Evolutionary conservation across 2,329 filamentous ascomycete genomes (phyloP).

Genomic region (Trichothecium sympodiale): DNA sequence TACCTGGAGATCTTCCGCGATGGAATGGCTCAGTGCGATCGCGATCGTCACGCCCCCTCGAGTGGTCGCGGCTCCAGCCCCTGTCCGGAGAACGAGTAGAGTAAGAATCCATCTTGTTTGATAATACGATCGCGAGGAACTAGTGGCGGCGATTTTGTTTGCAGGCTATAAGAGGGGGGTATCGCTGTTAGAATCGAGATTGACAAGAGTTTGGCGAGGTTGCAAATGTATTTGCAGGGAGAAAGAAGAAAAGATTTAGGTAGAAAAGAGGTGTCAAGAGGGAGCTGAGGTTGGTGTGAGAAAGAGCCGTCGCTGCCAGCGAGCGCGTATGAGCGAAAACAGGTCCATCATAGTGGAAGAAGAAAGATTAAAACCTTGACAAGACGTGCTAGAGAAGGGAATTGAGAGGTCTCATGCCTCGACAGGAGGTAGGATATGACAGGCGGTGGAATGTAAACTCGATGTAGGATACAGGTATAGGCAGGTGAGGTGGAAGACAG

Average conservation of each 20-base stretch:
- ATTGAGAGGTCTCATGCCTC: too few relatives aligned
- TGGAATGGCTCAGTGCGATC: slow-evolving; percentile 51
- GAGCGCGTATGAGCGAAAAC: too few relatives aligned
- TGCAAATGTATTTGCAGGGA: too few relatives aligned
- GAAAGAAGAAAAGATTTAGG: not conserved
- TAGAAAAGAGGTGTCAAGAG: not conserved
- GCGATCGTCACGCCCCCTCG: slow-evolving; percentile 38
- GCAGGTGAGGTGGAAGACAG: not conserved
- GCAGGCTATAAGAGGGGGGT: not conserved
- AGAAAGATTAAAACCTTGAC: too few relatives aligned
- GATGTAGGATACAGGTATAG: too few relatives aligned
- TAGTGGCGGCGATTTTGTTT: slow-evolving; percentile 1
- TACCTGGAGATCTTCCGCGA: slow-evolving; percentile 61
- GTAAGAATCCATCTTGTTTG: slow-evolving; percentile 40
- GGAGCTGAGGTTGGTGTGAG: not conserved
- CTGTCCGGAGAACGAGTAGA: slow-evolving; percentile 44
- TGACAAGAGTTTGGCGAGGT: too few relatives aligned
- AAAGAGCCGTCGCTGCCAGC: not conserved
- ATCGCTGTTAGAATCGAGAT: not conserved
- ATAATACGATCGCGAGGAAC: slow-evolving; percentile 3
- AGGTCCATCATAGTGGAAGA: too few relatives aligned
- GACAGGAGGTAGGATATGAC: too few relatives aligned
- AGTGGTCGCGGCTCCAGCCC: slow-evolving; percentile 42
- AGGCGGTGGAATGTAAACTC: too few relatives aligned
- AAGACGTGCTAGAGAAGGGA: too few relatives aligned